Conservation (phyloP, 2,329 filamentous ascomycete species). For the Scedosporium aurantiacum region DNA sequence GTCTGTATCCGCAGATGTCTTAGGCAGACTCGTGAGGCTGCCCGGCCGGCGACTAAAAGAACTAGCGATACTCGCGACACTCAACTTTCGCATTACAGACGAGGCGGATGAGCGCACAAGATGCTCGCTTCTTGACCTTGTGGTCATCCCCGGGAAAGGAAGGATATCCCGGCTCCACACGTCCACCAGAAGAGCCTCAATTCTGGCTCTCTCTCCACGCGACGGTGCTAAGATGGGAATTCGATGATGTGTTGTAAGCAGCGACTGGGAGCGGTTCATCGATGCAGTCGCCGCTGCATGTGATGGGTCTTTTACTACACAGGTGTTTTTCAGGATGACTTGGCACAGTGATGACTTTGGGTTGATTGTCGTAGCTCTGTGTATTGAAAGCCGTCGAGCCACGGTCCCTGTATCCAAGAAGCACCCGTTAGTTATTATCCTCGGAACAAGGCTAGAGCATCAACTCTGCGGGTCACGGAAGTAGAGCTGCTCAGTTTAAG, state of each 20-base stretch:
- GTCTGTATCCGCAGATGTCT: constrained; percentile 13
- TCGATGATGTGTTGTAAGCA: constrained; percentile 55
- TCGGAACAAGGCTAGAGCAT: background rate
- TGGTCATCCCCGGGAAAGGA: constrained; percentile 73
- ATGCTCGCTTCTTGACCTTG: constrained; percentile 53
- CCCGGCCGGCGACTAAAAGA: constrained; percentile 64
- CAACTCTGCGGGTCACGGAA: background rate
- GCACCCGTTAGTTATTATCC: background rate
- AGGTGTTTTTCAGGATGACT: constrained; percentile 80
- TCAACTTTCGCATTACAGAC: constrained; percentile 79
- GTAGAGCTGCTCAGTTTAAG: no score
- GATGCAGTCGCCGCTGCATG: constrained; percentile 31
- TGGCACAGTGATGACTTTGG: constrained; percentile 58
- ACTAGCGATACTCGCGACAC: constrained; percentile 66
- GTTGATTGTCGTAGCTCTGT: constrained; percentile 64
- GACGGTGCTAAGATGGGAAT: constrained; percentile 63
- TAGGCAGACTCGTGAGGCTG: constrained; percentile 34
- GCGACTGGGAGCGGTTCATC: constrained; percentile 69
- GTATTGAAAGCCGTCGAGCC: constrained; percentile 63
- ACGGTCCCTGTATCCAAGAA: constrained; percentile 36
- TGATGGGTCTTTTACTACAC: constrained; percentile 48
- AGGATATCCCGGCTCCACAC: constrained; percentile 75
- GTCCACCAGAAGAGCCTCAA: constrained; percentile 64
- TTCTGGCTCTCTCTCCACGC: constrained; percentile 61
- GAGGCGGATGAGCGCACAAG: constrained; percentile 70